Base-by-base conservation (phyloP, 1,284 basidiomycete species). In the Mycena sp. region DNA sequence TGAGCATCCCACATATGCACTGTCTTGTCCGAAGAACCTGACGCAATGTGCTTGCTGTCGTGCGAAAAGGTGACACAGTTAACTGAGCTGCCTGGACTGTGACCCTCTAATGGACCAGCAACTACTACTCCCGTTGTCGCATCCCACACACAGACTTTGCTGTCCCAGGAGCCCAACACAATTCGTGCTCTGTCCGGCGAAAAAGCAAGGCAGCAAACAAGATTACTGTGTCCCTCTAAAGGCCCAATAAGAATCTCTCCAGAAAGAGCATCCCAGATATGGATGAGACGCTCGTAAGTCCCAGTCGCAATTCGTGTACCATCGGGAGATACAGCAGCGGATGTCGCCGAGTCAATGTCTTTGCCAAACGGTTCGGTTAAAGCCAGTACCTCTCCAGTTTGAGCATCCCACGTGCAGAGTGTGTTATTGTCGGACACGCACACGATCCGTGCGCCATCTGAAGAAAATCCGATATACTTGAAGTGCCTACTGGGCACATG, bases 1-100 rank as follows among this genome's bases (percentile, higher is more conserved):
- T n/a, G n/a, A n/a, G 62, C 59, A 59, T 72, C 59, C 74, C 73
- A 75, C 28, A 74, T 49, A 19, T 63, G 59, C 6, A 74, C 51
- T 16, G 63, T 69, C 7, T 45, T n/a, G 58, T 69, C 66, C 2
- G 28, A 30, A 1, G 69, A 69, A 9, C 69, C 67, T 38, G 69
- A n/a, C n/a, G n/a, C n/a, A n/a, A n/a, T n/a, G n/a, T n/a, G n/a
- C n/a, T n/a, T n/a, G n/a, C n/a, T n/a, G 41, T 43, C 19, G 6
- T n/a, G 21, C 4, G 41, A 43, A 16, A 43, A 23, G 5, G 41
- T 6, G 19, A 43, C 41, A 43, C n/a, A 52, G 1, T 16, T 25
- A 35, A 52, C 35, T 4, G n/a, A 7, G 2, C 6, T 23, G 19
- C 16, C n/a, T n/a, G n/a, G n/a, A n/a, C n/a, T 43, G 17, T 43